These are phyloP conservation scores for Handroanthus guayacan DNA, from an alignment of 257 asterid species.

Conservation along the genomic window DNA sequence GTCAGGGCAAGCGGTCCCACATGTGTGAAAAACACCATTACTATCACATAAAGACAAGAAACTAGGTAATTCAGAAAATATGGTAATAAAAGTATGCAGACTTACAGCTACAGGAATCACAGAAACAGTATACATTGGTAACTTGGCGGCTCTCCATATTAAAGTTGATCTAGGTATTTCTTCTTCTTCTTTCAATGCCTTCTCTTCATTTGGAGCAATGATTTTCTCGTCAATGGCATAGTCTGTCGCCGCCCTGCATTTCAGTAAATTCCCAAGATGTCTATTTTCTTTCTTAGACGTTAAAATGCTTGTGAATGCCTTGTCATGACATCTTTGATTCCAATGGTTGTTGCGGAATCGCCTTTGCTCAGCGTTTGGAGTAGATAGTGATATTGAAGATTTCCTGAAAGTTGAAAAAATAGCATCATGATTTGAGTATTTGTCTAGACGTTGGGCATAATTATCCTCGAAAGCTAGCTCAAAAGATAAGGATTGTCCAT, in stretches of 20 bases:
- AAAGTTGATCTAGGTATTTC: slow-evolving; percentile 35
- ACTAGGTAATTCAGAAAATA: slow-evolving; percentile 10
- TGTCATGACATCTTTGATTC: slow-evolving; percentile 21
- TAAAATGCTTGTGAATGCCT: background rate
- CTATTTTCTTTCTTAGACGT: background rate
- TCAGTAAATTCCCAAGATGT: slow-evolving; percentile 3
- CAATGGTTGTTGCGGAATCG: slow-evolving; percentile 13
- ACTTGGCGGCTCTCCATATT: slow-evolving; percentile 45
- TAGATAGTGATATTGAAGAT: background rate
- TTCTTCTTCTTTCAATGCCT: slow-evolving; percentile 14
- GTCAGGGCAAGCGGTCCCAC: too few species aligned
- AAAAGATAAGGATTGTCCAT: too few species aligned
- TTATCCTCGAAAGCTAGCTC: too few species aligned
- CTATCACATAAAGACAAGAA: background rate
- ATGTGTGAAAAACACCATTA: too few species aligned
- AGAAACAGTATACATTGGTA: slow-evolving; percentile 45
- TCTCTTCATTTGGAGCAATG: slow-evolving; percentile 23
- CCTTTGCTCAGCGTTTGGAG: slow-evolving; percentile 19
- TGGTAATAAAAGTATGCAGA: background rate
- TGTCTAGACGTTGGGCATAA: too few species aligned
- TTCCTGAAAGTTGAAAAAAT: slow-evolving; percentile 3
- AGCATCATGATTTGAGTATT: too few species aligned
- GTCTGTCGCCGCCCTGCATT: slow-evolving; percentile 29
- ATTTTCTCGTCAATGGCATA: background rate
- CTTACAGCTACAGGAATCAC: slow-evolving; percentile 42